Percentiles rank a stretch among this genome's conserved stretches.
Evolutionary conservation across 1,284 basidiomycete species (phyloP).

Genomic region (Ustilago hordei): DNA sequence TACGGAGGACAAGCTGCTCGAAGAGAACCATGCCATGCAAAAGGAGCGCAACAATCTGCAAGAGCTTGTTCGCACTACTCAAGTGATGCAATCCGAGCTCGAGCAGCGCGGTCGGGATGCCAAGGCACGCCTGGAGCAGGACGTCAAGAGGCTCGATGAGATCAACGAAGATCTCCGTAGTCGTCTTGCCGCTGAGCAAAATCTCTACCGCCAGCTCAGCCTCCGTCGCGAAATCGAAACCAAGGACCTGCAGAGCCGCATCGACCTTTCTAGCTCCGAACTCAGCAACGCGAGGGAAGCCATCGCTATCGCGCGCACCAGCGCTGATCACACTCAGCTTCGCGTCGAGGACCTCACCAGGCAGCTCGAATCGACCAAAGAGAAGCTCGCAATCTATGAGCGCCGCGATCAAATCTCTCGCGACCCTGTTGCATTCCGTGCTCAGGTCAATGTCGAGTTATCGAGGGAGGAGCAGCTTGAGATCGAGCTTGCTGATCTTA

Average conservation of each 20-base stretch:
- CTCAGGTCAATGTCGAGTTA: conserved; percentile 58
- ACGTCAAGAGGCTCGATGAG: conserved; percentile 77
- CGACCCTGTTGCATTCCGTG: conserved; percentile 43
- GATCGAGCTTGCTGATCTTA: conserved; percentile 78
- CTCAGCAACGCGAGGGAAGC: conserved; percentile 79
- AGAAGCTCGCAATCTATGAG: conserved; percentile 88
- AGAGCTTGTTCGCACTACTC: conserved; percentile 86
- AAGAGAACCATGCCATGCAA: conserved; percentile 83
- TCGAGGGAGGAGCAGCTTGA: conserved; percentile 83
- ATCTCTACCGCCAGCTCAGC: conserved; percentile 78
- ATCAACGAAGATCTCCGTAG: conserved; percentile 79
- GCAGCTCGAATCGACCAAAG: conserved; percentile 80
- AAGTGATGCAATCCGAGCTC: conserved; percentile 87
- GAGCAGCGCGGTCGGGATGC: conserved; percentile 85
- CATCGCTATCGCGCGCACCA: conserved; percentile 81
- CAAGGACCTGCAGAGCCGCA: conserved; percentile 79
- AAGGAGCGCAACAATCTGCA: conserved; percentile 85
- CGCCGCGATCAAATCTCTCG: conserved; percentile 72
- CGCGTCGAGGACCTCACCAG: conserved; percentile 79
- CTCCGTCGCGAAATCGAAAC: conserved; percentile 84
- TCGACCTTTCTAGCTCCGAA: conserved; percentile 81
- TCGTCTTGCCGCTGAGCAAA: conserved; percentile 83
- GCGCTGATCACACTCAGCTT: conserved; percentile 82
- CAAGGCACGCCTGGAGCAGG: conserved; percentile 80
- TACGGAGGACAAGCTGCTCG: conserved; percentile 73